A percentile compares a stretch with the other conserved stretches of the same genome.
These are phyloP conservation scores for Mycena capillaripes DNA, from an alignment of 768 basidiomycete genomes.

Conservation along the genomic window DNA sequence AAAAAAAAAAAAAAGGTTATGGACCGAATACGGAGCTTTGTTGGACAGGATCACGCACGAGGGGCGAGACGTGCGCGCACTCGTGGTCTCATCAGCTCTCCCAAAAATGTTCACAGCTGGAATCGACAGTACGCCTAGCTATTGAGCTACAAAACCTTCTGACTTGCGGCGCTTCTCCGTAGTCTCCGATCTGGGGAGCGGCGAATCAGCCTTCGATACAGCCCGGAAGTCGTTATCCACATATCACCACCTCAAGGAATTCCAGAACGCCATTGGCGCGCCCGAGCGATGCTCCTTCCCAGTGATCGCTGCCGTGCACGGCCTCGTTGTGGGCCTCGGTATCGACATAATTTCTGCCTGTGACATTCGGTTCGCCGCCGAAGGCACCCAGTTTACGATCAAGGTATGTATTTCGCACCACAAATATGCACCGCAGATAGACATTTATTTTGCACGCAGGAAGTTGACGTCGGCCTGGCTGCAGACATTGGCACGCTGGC, in stretches of 20 bases:
- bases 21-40: slow-evolving; percentile 74
- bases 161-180: neutral
- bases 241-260: slow-evolving; percentile 63
- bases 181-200: slow-evolving; percentile 22
- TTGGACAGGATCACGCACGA: slow-evolving; percentile 70
- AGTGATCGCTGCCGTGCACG: slow-evolving; percentile 87
- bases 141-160: neutral
- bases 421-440: neutral
- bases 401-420: slow-evolving; percentile 61
- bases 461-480: slow-evolving; percentile 89
- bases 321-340: slow-evolving; percentile 80
- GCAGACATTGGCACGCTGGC: slow-evolving; percentile 92
- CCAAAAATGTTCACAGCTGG: slow-evolving; percentile 89
- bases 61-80: slow-evolving; percentile 70
- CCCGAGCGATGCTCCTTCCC: slow-evolving; percentile 81
- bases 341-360: slow-evolving; percentile 83
- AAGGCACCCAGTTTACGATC: slow-evolving; percentile 75
- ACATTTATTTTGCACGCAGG: slow-evolving; percentile 54
- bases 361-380: slow-evolving; percentile 83
- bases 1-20: slow-evolving; percentile 64
- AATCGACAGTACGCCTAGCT: slow-evolving; percentile 71
- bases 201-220: slow-evolving; percentile 63
- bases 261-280: slow-evolving; percentile 80
- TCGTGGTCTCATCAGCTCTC: slow-evolving; percentile 79
- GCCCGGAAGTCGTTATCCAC: slow-evolving; percentile 66